These are phyloP conservation scores for Vitis riparia DNA, from an alignment of 164 flowering plant species.

Conservation along the genomic window DNA sequence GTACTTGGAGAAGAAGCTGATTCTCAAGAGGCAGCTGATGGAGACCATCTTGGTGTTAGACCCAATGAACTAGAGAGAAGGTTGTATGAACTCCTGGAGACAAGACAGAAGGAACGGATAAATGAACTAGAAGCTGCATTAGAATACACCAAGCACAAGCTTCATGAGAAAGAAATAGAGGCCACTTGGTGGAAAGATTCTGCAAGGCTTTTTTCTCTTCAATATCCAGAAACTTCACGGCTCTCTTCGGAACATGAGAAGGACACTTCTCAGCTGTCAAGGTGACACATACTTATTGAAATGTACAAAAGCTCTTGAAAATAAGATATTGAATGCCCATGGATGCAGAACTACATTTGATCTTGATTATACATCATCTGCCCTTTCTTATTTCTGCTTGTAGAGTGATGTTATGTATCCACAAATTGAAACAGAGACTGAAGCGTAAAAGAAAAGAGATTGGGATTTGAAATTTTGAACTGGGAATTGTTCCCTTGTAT, in stretches of 20 bases:
- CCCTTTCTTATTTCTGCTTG: no score
- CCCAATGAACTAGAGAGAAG: constrained; percentile 66
- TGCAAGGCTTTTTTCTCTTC: constrained; percentile 42
- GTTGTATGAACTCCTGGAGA: constrained; percentile 59
- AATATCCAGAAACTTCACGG: constrained; percentile 20
- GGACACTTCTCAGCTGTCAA: background rate
- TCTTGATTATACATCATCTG: no score
- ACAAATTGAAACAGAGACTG: no score
- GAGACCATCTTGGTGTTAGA: constrained; percentile 36
- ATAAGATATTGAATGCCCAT: background rate
- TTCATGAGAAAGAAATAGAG: constrained; percentile 63
- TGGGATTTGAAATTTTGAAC: no score
- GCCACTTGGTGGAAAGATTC: constrained; percentile 78
- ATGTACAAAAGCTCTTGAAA: background rate
- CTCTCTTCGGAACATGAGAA: background rate
- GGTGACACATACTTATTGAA: background rate
- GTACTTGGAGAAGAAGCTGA: constrained; percentile 32
- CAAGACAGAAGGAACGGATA: constrained; percentile 62
- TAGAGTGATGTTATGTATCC: no score
- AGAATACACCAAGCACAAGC: constrained; percentile 34
- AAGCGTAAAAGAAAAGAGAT: no score
- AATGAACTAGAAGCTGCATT: constrained; percentile 65
- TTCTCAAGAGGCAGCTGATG: constrained; percentile 13
- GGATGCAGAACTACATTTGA: no score
- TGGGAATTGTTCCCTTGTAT: no score